These are phyloP conservation scores for Friedmanniomyces simplex DNA, from an alignment of 495 filamentous ascomycete genomes.

Conservation along the genomic window DNA sequence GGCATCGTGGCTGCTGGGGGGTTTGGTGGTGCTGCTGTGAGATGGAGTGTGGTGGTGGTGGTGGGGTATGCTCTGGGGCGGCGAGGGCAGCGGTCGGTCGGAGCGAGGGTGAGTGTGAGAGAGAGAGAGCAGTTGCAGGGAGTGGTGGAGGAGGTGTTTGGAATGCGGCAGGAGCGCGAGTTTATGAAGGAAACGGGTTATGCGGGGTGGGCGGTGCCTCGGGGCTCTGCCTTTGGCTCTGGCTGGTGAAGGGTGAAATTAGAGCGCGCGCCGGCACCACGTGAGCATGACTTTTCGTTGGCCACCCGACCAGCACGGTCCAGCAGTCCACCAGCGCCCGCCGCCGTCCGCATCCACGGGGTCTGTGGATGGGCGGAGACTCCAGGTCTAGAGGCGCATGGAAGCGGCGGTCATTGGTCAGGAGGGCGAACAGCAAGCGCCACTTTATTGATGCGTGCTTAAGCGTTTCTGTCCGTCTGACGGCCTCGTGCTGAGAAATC, in stretches of 20 bases:
- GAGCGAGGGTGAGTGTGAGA: background rate
- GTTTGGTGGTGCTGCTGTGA: background rate
- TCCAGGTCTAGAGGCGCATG: background rate
- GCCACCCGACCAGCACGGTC: background rate
- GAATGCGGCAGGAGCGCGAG: background rate
- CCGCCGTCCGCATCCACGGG: background rate
- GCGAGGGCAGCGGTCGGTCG: background rate
- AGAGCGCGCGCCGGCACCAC: background rate
- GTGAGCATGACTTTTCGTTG: background rate
- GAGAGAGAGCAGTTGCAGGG: background rate
- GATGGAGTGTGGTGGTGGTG: background rate
- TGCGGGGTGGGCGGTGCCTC: background rate
- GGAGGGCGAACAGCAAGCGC: background rate
- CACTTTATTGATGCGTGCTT: background rate
- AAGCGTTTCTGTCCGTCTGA: background rate
- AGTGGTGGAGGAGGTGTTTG: background rate
- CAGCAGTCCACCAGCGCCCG: background rate
- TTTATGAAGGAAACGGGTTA: background rate
- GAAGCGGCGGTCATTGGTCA: background rate
- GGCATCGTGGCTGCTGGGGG: constrained; percentile 20
- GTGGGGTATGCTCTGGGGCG: background rate
- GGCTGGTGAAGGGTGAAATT: background rate
- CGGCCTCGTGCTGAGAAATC: background rate
- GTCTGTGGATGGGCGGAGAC: background rate
- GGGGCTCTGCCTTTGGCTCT: background rate